These are phyloP conservation scores for Cladobotryum mycophilum DNA, from an alignment of 2,329 filamentous ascomycete genomes.

Conservation along the genomic window DNA sequence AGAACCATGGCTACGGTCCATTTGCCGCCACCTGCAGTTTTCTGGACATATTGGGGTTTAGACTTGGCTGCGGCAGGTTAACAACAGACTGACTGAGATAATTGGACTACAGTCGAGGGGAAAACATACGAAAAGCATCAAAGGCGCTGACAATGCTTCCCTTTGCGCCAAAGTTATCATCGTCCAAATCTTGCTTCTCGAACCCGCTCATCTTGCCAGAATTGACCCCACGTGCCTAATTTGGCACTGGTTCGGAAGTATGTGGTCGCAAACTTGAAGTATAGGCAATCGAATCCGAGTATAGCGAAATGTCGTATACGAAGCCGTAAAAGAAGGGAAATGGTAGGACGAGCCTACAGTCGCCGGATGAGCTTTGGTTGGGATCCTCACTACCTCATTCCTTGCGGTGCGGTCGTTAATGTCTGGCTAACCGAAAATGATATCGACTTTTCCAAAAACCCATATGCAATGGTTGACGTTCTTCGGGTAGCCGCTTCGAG, in stretches of 20 bases:
- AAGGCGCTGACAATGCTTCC: constrained; percentile 74
- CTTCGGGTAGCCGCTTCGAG: not conserved
- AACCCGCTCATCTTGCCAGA: constrained; percentile 66
- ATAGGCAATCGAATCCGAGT: not conserved
- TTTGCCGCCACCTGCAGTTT: constrained; percentile 80
- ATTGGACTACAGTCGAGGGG: not conserved
- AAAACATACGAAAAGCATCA: constrained; percentile 82
- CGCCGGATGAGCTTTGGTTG: not conserved
- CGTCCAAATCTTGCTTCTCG: constrained; percentile 58
- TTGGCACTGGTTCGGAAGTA: not conserved
- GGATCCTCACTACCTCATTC: constrained; percentile 7
- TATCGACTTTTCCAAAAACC: not conserved
- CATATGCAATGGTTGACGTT: not conserved
- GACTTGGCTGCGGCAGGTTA: constrained; percentile 66
- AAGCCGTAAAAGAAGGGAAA: not conserved
- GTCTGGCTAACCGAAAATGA: not conserved
- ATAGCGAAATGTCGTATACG: not conserved
- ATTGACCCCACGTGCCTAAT: not conserved
- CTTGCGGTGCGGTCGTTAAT: not conserved
- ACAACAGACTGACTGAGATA: not conserved
- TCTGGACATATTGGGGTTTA: constrained; percentile 84
- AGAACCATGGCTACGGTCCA: constrained; percentile 82
- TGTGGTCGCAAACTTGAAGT: not conserved
- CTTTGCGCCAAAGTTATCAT: constrained; percentile 74
- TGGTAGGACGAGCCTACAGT: not conserved